A percentile compares a stretch with the other conserved stretches of the same genome.
These are phyloP conservation scores for Panellus pusillus DNA, from an alignment of 768 basidiomycete species.

Conservation along the genomic window DNA sequence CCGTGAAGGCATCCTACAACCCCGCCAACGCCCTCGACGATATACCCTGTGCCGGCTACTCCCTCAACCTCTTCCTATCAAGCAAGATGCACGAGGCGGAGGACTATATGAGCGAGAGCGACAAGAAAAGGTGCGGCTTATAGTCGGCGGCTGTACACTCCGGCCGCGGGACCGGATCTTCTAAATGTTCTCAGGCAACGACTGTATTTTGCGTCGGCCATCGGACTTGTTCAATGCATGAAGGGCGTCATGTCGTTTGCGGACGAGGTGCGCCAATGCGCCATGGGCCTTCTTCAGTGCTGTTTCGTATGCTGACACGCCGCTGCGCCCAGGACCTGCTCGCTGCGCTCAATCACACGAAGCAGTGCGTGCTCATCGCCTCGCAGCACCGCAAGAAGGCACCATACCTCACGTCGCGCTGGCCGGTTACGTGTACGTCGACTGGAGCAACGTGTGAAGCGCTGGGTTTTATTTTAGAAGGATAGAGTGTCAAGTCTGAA, in stretches of 20 bases:
- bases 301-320: too few relatives aligned
- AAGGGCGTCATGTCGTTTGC: slow-evolving; percentile 95
- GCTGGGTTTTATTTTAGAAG: neutral
- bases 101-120: slow-evolving; percentile 63
- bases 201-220: slow-evolving; percentile 85
- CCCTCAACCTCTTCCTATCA: slow-evolving; percentile 74
- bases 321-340: slow-evolving; percentile 61
- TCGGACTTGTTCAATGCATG: slow-evolving; percentile 82
- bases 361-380: slow-evolving; percentile 73
- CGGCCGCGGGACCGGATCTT: neutral
- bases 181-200: slow-evolving; percentile 50
- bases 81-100: slow-evolving; percentile 89
- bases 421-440: slow-evolving; percentile 38
- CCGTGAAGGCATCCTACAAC: slow-evolving; percentile 46
- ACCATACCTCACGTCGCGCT: slow-evolving; percentile 67
- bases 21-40: slow-evolving; percentile 56
- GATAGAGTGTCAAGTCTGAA: slow-evolving; percentile 49
- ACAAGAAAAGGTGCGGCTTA: slow-evolving; percentile 53
- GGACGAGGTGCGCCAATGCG: slow-evolving; percentile 56
- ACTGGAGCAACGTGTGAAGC: neutral
- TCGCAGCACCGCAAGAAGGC: slow-evolving; percentile 73
- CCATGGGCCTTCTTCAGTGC: too few relatives aligned
- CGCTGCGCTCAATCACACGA: slow-evolving; percentile 72
- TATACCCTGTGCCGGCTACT: slow-evolving; percentile 60
- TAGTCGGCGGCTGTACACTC: too few relatives aligned